phyloP scores from a whole-genome alignment of 2,329 filamentous ascomycete species.

The Microcera coccophila region DNA sequence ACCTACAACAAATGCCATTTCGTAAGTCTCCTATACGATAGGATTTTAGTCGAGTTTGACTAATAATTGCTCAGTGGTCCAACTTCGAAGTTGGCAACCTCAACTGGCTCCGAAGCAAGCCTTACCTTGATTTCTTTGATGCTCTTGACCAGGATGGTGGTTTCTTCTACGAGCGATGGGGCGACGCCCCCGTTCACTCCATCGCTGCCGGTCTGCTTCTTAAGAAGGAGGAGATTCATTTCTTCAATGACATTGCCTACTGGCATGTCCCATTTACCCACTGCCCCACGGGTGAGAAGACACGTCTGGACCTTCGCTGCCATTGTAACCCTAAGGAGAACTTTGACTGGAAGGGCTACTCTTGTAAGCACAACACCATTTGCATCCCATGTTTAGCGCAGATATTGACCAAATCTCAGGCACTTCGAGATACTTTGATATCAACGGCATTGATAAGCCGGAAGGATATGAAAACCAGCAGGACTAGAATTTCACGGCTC shows the following conservation, averaged over 20 bases:
- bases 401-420: constrained; percentile 25
- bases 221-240: constrained; percentile 91
- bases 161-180: constrained; percentile 99
- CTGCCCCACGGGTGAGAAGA: constrained; percentile 87
- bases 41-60: no score
- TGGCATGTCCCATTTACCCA: constrained; percentile 98
- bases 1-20: constrained; percentile 98
- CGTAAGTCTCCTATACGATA: no score
- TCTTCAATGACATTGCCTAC: constrained; percentile 98
- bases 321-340: constrained; percentile 95
- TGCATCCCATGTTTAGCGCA: not conserved
- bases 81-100: constrained; percentile 97
- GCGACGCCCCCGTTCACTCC: constrained; percentile 96
- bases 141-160: constrained; percentile 84
- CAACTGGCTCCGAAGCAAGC: constrained; percentile 84
- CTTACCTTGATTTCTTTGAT: constrained; percentile 89
- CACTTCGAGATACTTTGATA: constrained; percentile 79
- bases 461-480: constrained; percentile 75
- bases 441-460: constrained; percentile 78
- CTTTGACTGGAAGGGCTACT: constrained; percentile 99
- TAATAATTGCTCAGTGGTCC: constrained; percentile 95
- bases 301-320: constrained; percentile 79
- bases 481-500: constrained; percentile 35
- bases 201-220: constrained; percentile 85
- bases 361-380: constrained; percentile 63